Evolutionary conservation across 2,329 filamentous ascomycete genomes (phyloP).

Genomic region (Trichoderma simmonsii): DNA sequence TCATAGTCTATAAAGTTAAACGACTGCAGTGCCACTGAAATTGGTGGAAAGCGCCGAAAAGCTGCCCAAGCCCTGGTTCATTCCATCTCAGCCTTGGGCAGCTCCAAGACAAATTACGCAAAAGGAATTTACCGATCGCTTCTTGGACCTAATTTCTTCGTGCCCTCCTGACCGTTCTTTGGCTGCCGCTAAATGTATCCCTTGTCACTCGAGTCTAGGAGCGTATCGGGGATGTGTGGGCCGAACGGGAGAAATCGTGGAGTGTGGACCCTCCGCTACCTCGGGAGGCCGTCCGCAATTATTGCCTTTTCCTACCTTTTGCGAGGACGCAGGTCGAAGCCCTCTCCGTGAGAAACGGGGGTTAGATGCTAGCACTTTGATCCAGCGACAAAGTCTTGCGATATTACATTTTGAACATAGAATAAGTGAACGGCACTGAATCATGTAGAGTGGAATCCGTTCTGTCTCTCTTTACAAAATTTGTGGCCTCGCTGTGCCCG

Average conservation of each 20-base stretch:
- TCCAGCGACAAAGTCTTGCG: neutral
- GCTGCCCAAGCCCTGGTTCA: neutral
- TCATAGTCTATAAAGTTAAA: neutral
- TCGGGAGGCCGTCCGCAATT: constrained; percentile 15
- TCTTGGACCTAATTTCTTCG: neutral
- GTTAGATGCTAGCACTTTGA: neutral
- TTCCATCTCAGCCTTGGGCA: neutral
- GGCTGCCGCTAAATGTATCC: neutral
- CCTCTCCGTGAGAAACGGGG: neutral
- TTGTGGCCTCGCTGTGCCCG: neutral
- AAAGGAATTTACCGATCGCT: neutral
- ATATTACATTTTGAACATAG: neutral
- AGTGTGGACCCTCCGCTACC: constrained; percentile 14
- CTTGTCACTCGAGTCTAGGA: neutral
- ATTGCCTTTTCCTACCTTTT: neutral
- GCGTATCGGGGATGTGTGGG: constrained; percentile 11
- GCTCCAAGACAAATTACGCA: neutral
- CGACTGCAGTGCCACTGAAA: neutral
- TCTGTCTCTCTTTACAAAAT: neutral
- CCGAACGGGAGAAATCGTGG: constrained; percentile 10
- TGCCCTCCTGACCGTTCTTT: constrained; percentile 15
- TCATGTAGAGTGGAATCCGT: neutral
- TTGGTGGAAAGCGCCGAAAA: neutral
- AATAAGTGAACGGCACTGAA: neutral
- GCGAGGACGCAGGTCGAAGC: neutral